phyloP scores from a whole-genome alignment of 768 basidiomycete genomes.

The Phlebiopsis gigantea region DNA sequence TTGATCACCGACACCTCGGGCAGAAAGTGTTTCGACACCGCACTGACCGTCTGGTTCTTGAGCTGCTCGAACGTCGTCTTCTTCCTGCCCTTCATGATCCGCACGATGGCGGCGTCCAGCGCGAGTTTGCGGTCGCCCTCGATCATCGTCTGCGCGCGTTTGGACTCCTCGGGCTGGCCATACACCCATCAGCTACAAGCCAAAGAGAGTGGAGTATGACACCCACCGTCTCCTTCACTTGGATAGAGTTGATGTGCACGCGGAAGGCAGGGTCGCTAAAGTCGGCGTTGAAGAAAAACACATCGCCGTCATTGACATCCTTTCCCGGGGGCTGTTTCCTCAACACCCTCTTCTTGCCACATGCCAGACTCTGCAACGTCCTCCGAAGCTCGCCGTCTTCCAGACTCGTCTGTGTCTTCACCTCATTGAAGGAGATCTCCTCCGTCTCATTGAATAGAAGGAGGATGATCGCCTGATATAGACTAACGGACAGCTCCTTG shows the following conservation, averaged over 20 bases:
- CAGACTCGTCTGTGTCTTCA: conserved; percentile 62
- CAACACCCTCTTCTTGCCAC: conserved; percentile 85
- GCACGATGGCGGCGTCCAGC: conserved; percentile 92
- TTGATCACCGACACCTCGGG: conserved; percentile 86
- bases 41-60: conserved; percentile 77
- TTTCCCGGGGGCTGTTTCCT: conserved; percentile 72
- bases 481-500: conserved; percentile 87
- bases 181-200: background rate
- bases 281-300: conserved; percentile 75
- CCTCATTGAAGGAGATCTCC: conserved; percentile 60
- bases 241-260: conserved; percentile 94
- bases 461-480: conserved; percentile 87
- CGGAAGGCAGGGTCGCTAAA: conserved; percentile 77
- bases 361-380: conserved; percentile 88
- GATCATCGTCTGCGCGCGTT: conserved; percentile 75
- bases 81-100: conserved; percentile 93
- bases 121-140: conserved; percentile 82
- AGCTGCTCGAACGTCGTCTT: conserved; percentile 75
- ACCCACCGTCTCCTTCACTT: conserved; percentile 85
- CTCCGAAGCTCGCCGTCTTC: conserved; percentile 69
- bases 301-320: conserved; percentile 72
- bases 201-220: background rate
- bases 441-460: conserved; percentile 75
- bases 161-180: conserved; percentile 75
- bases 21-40: conserved; percentile 83